phyloP scores from a whole-genome alignment of 176 grass and related monocot species.

The Oryza australiensis region DNA sequence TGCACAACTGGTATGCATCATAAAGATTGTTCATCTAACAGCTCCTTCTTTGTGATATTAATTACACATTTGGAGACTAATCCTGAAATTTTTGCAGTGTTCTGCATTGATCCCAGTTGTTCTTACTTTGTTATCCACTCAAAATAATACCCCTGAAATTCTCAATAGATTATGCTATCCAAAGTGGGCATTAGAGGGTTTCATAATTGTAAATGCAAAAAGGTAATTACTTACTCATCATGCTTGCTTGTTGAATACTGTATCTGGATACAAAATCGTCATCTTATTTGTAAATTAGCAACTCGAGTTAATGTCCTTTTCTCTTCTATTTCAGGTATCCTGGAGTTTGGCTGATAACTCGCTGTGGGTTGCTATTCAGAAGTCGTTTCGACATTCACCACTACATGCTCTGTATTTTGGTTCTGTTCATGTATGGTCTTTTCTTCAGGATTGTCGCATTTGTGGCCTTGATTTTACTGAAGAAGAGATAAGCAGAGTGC shows the following conservation, averaged over 20 bases:
- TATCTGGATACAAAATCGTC: not conserved
- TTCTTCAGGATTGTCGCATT: constrained; percentile 81
- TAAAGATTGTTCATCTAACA: not conserved
- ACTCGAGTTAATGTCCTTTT: not conserved
- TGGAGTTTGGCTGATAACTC: constrained; percentile 95
- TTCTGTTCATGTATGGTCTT: constrained; percentile 84
- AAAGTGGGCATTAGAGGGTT: constrained; percentile 86
- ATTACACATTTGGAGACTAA: not conserved
- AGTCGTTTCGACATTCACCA: constrained; percentile 65
- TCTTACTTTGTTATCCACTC: constrained; percentile 71
- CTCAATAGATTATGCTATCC: constrained; percentile 66
- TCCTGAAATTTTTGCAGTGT: constrained; percentile 47
- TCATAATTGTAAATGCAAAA: constrained; percentile 77
- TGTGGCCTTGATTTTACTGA: constrained; percentile 66
- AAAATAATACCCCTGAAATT: constrained; percentile 44
- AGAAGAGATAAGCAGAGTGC: constrained; percentile 57
- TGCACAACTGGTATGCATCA: constrained; percentile 61
- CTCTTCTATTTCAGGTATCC: constrained; percentile 57
- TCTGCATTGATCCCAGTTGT: constrained; percentile 77
- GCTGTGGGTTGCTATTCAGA: constrained; percentile 57
- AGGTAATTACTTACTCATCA: constrained; percentile 36
- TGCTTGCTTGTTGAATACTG: not conserved
- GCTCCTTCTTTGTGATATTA: not conserved
- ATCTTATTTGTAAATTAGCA: not conserved
- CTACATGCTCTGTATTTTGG: constrained; percentile 59